A percentile compares a stretch with the other conserved stretches of the same genome.
These are phyloP conservation scores for Centrapalus pauciflorus DNA, from an alignment of 129 eudicot genomes.

Conservation along the genomic window DNA sequence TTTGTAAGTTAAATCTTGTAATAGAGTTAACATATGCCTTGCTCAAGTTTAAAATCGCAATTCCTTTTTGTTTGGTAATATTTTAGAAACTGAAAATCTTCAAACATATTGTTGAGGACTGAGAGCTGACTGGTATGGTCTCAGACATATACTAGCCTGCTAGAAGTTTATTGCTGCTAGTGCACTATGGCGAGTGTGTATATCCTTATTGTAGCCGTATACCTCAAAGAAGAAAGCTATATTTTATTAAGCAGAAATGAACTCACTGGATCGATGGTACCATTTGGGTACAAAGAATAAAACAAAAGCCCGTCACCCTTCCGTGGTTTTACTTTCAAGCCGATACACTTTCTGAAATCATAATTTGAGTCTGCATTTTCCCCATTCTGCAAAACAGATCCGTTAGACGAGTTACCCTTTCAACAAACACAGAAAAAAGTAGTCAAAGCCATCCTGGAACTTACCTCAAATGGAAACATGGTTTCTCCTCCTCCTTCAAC, in stretches of 20 bases:
- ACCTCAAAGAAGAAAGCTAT: not conserved
- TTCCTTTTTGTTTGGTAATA: too few relatives aligned
- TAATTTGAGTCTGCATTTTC: conserved; percentile 34
- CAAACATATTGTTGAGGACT: too few relatives aligned
- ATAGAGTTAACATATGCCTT: too few relatives aligned
- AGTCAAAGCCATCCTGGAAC: not conserved
- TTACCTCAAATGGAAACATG: conserved; percentile 83
- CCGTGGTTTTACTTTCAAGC: conserved; percentile 75
- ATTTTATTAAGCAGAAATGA: not conserved
- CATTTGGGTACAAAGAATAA: conserved; percentile 75
- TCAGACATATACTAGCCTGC: too few relatives aligned
- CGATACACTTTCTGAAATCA: conserved; percentile 58
- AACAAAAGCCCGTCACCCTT: conserved; percentile 79
- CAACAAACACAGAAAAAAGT: not conserved
- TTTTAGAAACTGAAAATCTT: too few relatives aligned
- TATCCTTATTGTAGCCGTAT: not conserved
- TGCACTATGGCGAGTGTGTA: too few relatives aligned
- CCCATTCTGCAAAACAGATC: conserved; percentile 51
- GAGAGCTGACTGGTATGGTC: too few relatives aligned
- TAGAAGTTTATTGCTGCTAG: not conserved
- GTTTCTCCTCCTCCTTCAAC: conserved; percentile 96
- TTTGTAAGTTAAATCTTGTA: too few relatives aligned
- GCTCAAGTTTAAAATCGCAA: too few relatives aligned
- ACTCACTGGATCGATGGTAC: conserved; percentile 86
- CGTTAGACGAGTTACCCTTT: not conserved